Evolutionary conservation across 2,329 filamentous ascomycete genomes (phyloP), one percentile per base, ranked within the genome.

Genomic region (Clarireedia monteithiana): DNA sequence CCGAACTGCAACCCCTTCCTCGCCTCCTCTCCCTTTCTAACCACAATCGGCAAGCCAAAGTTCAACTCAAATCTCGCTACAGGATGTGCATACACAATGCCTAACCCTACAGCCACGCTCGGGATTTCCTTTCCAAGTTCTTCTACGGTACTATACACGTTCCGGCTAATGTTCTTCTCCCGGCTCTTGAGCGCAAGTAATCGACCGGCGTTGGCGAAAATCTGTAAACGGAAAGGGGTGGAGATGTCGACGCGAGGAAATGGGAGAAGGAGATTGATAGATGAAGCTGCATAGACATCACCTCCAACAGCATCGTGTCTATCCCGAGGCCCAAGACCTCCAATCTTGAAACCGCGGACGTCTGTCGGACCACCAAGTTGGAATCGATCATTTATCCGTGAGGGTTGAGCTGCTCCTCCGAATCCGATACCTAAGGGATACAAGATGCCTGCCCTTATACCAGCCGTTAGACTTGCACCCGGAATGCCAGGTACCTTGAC

Each of bases 11-110:
- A 69, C 1, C 94, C 94, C 74, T 99, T 99, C 55, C 92, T 83
- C 15, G 84, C 86, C 64, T 94, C 86, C 73, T 99, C 94, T 38
- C 90, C 91, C 61, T 81, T 85, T 57, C 94, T 81, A 66, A 90
- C 71, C 17, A 92, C 85, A 58, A 99, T 71, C 1, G 94, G 94
- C 63, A 99, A 71, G 65, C 88, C 91, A 70, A 99, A 96, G 73
- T 99, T 99, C 63, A 99, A 77, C 75, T 99, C 94, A 62, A 99
- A 96, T 55, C 94, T 77, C 10, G 94, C 94, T 20, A 92, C 86
- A 0, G 91, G 91, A 67, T 97, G 92, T 3, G 91, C 94, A 69
- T 99, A 99, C 1, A 99, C 91, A 23, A 99, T 75, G 0, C 94
- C 94, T 12, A 96, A 74, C 26, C 94, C 94, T 1, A 90, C 92